phyloP scores from a whole-genome alignment of 352 stramenopile species.

The Phytophthora europaea region DNA sequence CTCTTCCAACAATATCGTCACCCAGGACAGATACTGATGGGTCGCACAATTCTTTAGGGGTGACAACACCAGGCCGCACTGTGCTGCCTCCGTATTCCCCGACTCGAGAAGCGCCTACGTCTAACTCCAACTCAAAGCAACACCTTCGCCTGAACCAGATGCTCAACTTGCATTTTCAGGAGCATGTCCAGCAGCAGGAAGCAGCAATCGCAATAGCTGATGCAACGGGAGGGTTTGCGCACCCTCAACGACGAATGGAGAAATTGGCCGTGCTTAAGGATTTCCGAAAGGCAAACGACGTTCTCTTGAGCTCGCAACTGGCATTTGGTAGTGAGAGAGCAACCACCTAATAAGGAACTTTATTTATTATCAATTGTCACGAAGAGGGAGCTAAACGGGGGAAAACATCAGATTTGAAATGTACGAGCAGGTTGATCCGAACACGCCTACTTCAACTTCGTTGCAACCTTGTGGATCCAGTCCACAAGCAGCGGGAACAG shows the following conservation, averaged over 20 bases:
- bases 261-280: constrained; percentile 54
- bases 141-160: constrained; percentile 50
- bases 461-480: constrained; percentile 90
- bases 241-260: constrained; percentile 17
- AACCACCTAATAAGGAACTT: constrained; percentile 15
- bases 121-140: constrained; percentile 20
- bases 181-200: constrained; percentile 42
- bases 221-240: constrained; percentile 22
- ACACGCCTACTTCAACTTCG: constrained; percentile 57
- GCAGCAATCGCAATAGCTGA: constrained; percentile 24
- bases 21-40: constrained; percentile 7
- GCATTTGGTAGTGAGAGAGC: constrained; percentile 34
- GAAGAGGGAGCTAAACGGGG: constrained; percentile 13
- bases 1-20: constrained; percentile 45
- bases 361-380: constrained; percentile 34
- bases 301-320: constrained; percentile 52
- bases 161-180: constrained; percentile 53
- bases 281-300: constrained; percentile 58
- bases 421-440: neutral
- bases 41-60: neutral
- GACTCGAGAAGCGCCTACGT: constrained; percentile 2
- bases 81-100: constrained; percentile 37
- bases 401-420: constrained; percentile 16
- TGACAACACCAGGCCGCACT: constrained; percentile 15
- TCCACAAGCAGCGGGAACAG: constrained; percentile 92